These are phyloP conservation scores for Ministeria vibrans DNA, from an alignment of 78 protist species.

Conservation along the genomic window DNA sequence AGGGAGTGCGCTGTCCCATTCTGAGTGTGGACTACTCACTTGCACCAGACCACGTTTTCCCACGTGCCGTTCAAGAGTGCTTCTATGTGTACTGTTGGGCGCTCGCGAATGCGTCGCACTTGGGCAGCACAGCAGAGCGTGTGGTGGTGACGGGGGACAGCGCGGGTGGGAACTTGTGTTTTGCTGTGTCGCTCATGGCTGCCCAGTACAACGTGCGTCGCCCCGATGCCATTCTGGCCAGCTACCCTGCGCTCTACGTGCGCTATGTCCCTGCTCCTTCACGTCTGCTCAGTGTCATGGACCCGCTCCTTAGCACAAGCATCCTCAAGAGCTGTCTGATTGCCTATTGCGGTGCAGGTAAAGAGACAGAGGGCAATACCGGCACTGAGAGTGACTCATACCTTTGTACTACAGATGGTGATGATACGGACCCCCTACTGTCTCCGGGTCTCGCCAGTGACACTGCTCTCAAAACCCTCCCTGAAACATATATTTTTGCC, in stretches of 20 bases:
- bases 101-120: neutral
- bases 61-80: conserved; percentile 12
- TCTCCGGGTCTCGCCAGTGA: neutral
- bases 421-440: neutral
- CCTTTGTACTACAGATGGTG: neutral
- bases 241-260: conserved; percentile 19
- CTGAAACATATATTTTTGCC: neutral
- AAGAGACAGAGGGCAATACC: neutral
- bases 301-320: conserved; percentile 16
- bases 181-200: conserved; percentile 9
- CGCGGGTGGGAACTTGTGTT: conserved; percentile 40
- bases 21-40: conserved; percentile 27
- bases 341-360: conserved; percentile 4
- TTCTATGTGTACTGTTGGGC: conserved; percentile 33
- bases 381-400: neutral
- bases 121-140: conserved; percentile 10
- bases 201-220: conserved; percentile 1
- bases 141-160: conserved; percentile 30
- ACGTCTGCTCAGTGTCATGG: conserved; percentile 23
- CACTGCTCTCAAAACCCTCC: neutral
- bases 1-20: conserved; percentile 11
- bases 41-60: conserved; percentile 23
- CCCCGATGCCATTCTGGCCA: conserved; percentile 2
- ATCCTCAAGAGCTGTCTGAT: conserved; percentile 11
- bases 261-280: conserved; percentile 4